A percentile compares a stretch with the other conserved stretches of the same genome.
Conservation (phyloP, 371 early-diverging fungal species). For the Mucor racemosus region DNA sequence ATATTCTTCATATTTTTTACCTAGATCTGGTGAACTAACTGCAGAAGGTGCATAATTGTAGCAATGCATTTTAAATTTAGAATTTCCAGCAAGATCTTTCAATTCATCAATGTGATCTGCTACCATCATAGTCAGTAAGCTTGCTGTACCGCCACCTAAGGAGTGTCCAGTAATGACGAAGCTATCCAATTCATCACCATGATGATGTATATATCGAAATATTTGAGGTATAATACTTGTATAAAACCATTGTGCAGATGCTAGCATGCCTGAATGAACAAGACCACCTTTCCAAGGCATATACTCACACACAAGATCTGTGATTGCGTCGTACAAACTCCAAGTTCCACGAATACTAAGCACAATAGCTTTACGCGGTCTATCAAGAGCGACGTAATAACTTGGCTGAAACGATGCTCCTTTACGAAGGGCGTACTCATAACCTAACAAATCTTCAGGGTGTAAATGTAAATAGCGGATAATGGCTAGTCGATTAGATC, state of each 20-base stretch:
- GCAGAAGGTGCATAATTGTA: constrained; percentile 61
- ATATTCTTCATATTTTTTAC: constrained; percentile 56
- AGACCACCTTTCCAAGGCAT: constrained; percentile 84
- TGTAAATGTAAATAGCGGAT: constrained; percentile 68
- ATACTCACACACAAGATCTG: constrained; percentile 87
- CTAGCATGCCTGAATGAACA: constrained; percentile 81
- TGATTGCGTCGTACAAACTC: constrained; percentile 81
- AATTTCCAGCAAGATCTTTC: constrained; percentile 41
- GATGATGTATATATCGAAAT: constrained; percentile 43
- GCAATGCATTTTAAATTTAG: constrained; percentile 37
- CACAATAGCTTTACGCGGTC: constrained; percentile 67
- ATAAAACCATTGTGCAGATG: constrained; percentile 83
- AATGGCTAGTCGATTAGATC: constrained; percentile 72
- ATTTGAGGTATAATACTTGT: constrained; percentile 71
- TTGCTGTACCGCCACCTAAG: constrained; percentile 76
- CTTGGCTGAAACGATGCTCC: constrained; percentile 75
- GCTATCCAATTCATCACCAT: constrained; percentile 25
- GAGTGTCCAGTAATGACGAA: constrained; percentile 72
- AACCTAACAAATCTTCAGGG: constrained; percentile 73
- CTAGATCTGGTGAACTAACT: constrained; percentile 63
- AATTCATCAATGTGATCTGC: constrained; percentile 60
- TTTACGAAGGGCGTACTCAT: constrained; percentile 71
- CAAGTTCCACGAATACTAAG: constrained; percentile 83
- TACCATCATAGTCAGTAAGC: constrained; percentile 77
- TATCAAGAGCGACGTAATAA: constrained; percentile 76